A percentile compares a stretch with the other conserved stretches of the same genome.
Evolutionary conservation across 176 grass and related monocot species (phyloP).

Genomic region (Themeda triandra): DNA sequence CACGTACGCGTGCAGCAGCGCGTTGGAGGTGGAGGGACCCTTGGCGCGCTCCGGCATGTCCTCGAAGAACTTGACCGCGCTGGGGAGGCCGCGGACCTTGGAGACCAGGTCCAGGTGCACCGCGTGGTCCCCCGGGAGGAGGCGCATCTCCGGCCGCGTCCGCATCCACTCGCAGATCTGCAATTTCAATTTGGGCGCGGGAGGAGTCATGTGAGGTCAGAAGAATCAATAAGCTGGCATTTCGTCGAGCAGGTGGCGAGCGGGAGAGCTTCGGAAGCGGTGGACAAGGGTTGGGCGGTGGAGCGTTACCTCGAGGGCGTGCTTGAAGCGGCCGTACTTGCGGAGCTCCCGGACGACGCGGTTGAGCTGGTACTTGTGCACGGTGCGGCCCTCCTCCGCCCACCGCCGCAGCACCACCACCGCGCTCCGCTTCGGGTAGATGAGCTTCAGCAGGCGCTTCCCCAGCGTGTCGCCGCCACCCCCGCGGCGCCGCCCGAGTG

Average conservation of each 20-base stretch:
- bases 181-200: background rate
- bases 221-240: background rate
- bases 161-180: conserved; percentile 94
- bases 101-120: conserved; percentile 88
- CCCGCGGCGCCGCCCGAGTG: background rate
- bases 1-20: conserved; percentile 73
- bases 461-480: conserved; percentile 49
- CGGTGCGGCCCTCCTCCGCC: conserved; percentile 57
- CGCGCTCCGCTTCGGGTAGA: conserved; percentile 67
- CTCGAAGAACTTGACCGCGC: conserved; percentile 87
- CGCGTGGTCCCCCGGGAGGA: conserved; percentile 77
- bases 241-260: conserved; percentile 28
- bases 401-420: conserved; percentile 66
- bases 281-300: background rate
- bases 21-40: conserved; percentile 52
- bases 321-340: conserved; percentile 77
- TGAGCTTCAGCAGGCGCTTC: conserved; percentile 58
- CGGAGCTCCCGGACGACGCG: conserved; percentile 80
- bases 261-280: background rate
- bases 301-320: conserved; percentile 64
- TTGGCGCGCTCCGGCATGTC: conserved; percentile 85
- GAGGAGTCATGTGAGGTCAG: background rate
- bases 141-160: conserved; percentile 57
- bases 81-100: conserved; percentile 62
- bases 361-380: conserved; percentile 93